Evolutionary conservation across 768 basidiomycete genomes (phyloP).

Genomic region (Podaxis pistillaris): DNA sequence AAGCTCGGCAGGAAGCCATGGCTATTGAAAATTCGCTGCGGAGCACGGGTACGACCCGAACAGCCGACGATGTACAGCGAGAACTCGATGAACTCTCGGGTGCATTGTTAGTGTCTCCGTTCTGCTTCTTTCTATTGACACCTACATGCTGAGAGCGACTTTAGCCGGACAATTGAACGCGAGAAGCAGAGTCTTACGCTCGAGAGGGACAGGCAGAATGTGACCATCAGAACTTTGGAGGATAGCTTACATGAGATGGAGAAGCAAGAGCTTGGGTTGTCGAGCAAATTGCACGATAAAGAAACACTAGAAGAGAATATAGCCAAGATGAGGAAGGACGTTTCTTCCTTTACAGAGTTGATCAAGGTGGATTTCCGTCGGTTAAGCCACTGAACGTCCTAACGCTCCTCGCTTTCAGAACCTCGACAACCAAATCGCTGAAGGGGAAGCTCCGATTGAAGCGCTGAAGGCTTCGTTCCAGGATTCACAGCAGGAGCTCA

Average conservation of each 20-base stretch:
- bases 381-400: slow-evolving; percentile 5
- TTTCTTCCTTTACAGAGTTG: slow-evolving; percentile 38
- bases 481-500: slow-evolving; percentile 47
- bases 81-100: slow-evolving; percentile 65
- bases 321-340: slow-evolving; percentile 56
- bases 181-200: slow-evolving; percentile 54
- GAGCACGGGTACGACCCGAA: slow-evolving; percentile 73
- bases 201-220: slow-evolving; percentile 63
- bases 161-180: slow-evolving; percentile 64
- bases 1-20: slow-evolving; percentile 58
- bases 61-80: slow-evolving; percentile 80
- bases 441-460: slow-evolving; percentile 65
- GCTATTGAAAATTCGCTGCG: slow-evolving; percentile 68
- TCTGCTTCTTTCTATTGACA: not conserved
- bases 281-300: slow-evolving; percentile 59
- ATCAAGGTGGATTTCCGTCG: slow-evolving; percentile 43
- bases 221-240: slow-evolving; percentile 52
- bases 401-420: slow-evolving; percentile 40
- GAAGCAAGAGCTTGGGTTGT: slow-evolving; percentile 55
- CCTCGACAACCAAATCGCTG: slow-evolving; percentile 56
- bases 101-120: slow-evolving; percentile 55
- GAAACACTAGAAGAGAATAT: slow-evolving; percentile 54
- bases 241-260: slow-evolving; percentile 62
- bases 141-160: not conserved
- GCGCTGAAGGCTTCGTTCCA: slow-evolving; percentile 56